These are phyloP conservation scores for Colletotrichum sp. DNA, from an alignment of 2,329 filamentous ascomycete genomes.

Conservation along the genomic window DNA sequence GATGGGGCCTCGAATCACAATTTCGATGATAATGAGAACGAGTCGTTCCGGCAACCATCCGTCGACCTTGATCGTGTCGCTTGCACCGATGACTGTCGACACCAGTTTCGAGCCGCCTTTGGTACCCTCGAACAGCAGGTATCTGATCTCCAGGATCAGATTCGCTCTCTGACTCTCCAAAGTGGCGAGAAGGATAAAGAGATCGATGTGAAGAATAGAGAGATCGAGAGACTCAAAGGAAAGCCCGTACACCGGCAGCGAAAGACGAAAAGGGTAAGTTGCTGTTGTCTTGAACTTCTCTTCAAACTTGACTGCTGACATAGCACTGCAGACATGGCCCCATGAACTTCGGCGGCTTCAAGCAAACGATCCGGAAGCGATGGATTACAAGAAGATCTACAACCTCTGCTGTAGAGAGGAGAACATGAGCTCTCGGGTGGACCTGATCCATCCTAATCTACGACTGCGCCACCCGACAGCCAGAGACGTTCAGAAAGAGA, in stretches of 20 bases:
- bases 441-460: constrained; percentile 33
- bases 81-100: background rate
- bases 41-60: background rate
- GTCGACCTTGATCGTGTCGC: background rate
- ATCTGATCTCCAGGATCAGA: background rate
- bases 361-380: background rate
- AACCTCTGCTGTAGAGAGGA: constrained; percentile 35
- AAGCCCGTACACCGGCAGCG: background rate
- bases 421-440: constrained; percentile 29
- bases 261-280: background rate
- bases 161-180: background rate
- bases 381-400: constrained; percentile 26
- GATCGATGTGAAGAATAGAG: background rate
- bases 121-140: background rate
- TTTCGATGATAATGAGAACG: background rate
- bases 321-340: background rate
- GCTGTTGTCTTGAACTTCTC: background rate
- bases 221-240: background rate
- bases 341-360: background rate
- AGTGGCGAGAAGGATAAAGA: background rate
- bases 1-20: background rate
- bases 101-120: background rate
- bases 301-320: background rate
- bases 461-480: constrained; percentile 13
- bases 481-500: background rate